A percentile compares a stretch with the other conserved stretches of the same genome.
Evolutionary conservation across 2,329 filamentous ascomycete genomes (phyloP).

Genomic region (Stagonosporopsis vannaccii): DNA sequence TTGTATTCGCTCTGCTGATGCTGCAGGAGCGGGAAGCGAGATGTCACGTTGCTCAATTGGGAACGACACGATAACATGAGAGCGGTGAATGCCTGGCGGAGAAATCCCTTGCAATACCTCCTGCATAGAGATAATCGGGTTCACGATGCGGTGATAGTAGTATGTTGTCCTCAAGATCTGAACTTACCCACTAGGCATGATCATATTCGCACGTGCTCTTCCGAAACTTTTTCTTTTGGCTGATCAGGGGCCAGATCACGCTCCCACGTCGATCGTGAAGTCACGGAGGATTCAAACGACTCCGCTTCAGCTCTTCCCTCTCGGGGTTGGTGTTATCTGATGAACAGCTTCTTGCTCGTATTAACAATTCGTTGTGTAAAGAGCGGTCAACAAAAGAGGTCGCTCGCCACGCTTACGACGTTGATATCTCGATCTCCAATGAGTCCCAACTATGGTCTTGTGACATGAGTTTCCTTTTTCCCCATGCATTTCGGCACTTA

Average conservation of each 20-base stretch:
- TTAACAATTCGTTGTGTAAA: neutral
- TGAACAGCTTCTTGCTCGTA: neutral
- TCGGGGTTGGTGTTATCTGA: neutral
- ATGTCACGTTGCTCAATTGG: slow-evolving; percentile 2
- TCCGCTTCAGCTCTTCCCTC: neutral
- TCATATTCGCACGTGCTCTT: neutral
- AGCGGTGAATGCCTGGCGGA: neutral
- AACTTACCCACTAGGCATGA: neutral
- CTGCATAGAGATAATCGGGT: neutral
- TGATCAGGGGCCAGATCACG: slow-evolving; percentile 18
- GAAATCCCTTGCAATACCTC: neutral
- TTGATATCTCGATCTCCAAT: neutral
- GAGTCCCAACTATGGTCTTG: neutral
- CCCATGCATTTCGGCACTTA: no score
- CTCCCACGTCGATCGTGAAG: slow-evolving; percentile 8
- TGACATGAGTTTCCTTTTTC: no score
- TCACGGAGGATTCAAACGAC: neutral
- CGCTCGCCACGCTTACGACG: slow-evolving; percentile 3
- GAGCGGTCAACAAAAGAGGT: slow-evolving; percentile 11
- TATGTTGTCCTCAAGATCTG: neutral
- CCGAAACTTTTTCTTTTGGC: slow-evolving; percentile 25
- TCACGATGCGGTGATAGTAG: neutral
- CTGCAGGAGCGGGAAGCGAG: neutral
- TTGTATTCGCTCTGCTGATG: slow-evolving; percentile 3
- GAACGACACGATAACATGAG: neutral